Evolutionary conservation across 768 basidiomycete species (phyloP).

Genomic region (Suillus clintonianus): DNA sequence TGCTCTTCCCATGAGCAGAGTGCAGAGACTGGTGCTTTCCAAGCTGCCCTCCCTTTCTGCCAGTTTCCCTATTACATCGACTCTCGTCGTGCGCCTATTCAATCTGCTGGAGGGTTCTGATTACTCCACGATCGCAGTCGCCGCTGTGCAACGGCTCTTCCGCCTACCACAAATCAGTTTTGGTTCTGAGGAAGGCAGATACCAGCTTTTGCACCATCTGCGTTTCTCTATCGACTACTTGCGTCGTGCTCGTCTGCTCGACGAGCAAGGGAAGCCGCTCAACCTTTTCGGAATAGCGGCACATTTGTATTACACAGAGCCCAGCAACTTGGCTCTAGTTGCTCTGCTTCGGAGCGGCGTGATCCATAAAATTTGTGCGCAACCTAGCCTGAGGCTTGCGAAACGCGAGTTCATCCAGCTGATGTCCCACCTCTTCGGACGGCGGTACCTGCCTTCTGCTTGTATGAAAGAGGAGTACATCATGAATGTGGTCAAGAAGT

Average conservation of each 20-base stretch:
- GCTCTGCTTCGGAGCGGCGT: conserved; percentile 57
- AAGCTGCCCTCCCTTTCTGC: conserved; percentile 62
- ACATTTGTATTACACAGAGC: conserved; percentile 66
- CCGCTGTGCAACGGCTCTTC: conserved; percentile 54
- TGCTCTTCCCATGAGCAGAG: conserved; percentile 61
- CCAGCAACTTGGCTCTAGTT: conserved; percentile 68
- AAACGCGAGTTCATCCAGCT: conserved; percentile 53
- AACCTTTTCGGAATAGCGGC: conserved; percentile 56
- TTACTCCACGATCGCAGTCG: conserved; percentile 46
- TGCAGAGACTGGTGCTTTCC: conserved; percentile 65
- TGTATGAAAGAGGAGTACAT: conserved; percentile 41
- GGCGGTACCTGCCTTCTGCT: conserved; percentile 51
- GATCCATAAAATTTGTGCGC: conserved; percentile 56
- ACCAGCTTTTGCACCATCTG: conserved; percentile 64
- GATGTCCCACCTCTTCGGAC: conserved; percentile 67
- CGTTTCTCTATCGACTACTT: conserved; percentile 75
- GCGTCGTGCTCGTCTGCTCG: conserved; percentile 55
- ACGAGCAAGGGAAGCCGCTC: conserved; percentile 54
- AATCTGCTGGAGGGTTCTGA: conserved; percentile 66
- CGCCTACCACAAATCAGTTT: conserved; percentile 61
- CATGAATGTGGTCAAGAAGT: conserved; percentile 39
- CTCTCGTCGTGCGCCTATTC: conserved; percentile 63
- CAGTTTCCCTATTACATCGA: conserved; percentile 67
- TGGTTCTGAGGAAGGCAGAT: conserved; percentile 51
- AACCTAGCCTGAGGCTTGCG: conserved; percentile 39